phyloP scores from a whole-genome alignment of 2,329 filamentous ascomycete genomes.

The Talaromyces sp. region DNA sequence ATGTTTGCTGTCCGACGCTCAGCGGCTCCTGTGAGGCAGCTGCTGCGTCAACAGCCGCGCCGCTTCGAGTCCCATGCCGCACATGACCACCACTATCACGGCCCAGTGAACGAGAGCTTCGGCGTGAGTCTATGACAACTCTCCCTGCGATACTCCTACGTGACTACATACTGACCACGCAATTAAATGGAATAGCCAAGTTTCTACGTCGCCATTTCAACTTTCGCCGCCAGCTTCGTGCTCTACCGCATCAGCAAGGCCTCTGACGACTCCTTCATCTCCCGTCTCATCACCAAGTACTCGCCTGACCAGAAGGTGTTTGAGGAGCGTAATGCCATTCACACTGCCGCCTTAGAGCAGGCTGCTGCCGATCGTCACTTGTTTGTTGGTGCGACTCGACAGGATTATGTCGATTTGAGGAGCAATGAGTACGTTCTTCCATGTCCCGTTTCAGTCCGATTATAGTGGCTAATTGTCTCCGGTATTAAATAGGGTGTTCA shows the following conservation, averaged over 20 bases:
- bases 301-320: constrained; percentile 52
- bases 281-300: constrained; percentile 54
- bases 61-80: constrained; percentile 44
- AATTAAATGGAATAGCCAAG: constrained; percentile 36
- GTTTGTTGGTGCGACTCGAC: constrained; percentile 47
- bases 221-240: constrained; percentile 41
- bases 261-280: constrained; percentile 40
- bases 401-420: constrained; percentile 52
- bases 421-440: constrained; percentile 59
- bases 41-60: constrained; percentile 43
- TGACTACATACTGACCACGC: not conserved
- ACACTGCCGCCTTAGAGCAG: constrained; percentile 60
- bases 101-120: constrained; percentile 46
- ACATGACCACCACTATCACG: constrained; percentile 36
- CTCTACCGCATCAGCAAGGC: constrained; percentile 43
- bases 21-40: constrained; percentile 30
- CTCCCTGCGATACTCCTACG: not conserved
- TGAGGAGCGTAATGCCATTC: constrained; percentile 57
- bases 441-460: not conserved
- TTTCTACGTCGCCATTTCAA: constrained; percentile 46
- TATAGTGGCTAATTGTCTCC: not conserved
- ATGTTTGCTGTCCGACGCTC: constrained; percentile 45
- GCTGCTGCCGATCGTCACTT: constrained; percentile 61
- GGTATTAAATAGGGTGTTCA: constrained; percentile 54
- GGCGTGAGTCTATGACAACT: constrained; percentile 38